phyloP scores from a whole-genome alignment of 495 filamentous ascomycete species.

The Barbatosphaeria neglecta region DNA sequence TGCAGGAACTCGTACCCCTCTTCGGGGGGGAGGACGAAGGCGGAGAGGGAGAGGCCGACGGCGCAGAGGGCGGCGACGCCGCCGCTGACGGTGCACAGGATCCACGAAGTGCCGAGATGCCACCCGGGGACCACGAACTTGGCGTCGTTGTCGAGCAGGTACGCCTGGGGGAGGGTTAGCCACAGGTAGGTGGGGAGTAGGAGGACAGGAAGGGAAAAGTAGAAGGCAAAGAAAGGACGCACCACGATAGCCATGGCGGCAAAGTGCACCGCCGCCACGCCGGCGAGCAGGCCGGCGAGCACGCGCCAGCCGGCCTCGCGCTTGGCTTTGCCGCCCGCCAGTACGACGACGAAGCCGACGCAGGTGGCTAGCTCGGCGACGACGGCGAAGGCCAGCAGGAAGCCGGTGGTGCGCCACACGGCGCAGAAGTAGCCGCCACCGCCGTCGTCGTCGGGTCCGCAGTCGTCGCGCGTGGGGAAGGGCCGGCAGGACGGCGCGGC shows the following conservation, averaged over 20 bases:
- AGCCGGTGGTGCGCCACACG: constrained; percentile 81
- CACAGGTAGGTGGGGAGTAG: neutral
- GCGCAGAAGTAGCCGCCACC: constrained; percentile 77
- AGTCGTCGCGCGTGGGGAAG: constrained; percentile 32
- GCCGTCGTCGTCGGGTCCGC: constrained; percentile 45
- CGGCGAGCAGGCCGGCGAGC: constrained; percentile 47
- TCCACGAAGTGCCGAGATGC: constrained; percentile 66
- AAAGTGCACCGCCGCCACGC: constrained; percentile 52
- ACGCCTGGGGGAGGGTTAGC: constrained; percentile 41
- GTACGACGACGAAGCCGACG: constrained; percentile 60
- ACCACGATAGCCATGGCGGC: constrained; percentile 70
- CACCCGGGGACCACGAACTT: constrained; percentile 75
- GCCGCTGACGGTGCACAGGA: constrained; percentile 67
- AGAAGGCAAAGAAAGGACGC: too few species aligned
- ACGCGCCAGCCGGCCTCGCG: constrained; percentile 70
- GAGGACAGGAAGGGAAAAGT: too few species aligned
- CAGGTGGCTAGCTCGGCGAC: constrained; percentile 65
- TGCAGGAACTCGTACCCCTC: constrained; percentile 66
- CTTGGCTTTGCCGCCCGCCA: constrained; percentile 65
- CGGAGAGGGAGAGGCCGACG: constrained; percentile 49
- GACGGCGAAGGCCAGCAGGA: constrained; percentile 71
- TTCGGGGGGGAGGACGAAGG: constrained; percentile 59
- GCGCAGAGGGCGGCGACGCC: constrained; percentile 50
- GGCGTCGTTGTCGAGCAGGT: constrained; percentile 74
- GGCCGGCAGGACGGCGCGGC: constrained; percentile 29